phyloP scores from a whole-genome alignment of 768 basidiomycete species.

The Saitozyma sp. region DNA sequence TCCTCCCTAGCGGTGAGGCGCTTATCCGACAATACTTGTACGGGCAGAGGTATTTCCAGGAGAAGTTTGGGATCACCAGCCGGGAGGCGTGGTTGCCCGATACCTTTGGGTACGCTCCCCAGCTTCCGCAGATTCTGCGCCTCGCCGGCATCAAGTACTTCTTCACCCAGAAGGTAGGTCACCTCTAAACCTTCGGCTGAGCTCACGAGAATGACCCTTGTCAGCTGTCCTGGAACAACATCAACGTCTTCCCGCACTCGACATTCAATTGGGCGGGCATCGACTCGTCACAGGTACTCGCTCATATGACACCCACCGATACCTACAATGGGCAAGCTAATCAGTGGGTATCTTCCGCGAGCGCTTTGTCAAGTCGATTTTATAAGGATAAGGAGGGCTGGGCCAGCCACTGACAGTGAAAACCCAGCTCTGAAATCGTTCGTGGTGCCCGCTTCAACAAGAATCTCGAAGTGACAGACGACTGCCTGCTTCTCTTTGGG shows the following conservation, averaged over 20 bases:
- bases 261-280: constrained; percentile 85
- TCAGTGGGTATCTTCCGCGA: too few relatives aligned
- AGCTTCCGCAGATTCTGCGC: constrained; percentile 81
- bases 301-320: constrained; percentile 93
- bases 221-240: constrained; percentile 19
- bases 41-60: constrained; percentile 80
- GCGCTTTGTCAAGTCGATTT: background rate
- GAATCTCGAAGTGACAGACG: too few relatives aligned
- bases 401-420: background rate
- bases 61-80: constrained; percentile 52
- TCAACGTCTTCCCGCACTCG: constrained; percentile 72
- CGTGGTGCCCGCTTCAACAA: too few relatives aligned
- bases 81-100: constrained; percentile 46
- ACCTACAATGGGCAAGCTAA: constrained; percentile 64
- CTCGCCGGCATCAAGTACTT: constrained; percentile 56
- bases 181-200: constrained; percentile 76
- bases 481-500: constrained; percentile 60
- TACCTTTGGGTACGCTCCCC: constrained; percentile 67
- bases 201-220: background rate
- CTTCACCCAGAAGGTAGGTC: constrained; percentile 69
- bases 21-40: constrained; percentile 83
- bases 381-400: background rate
- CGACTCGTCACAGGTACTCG: constrained; percentile 86
- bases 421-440: constrained; percentile 60
- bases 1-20: constrained; percentile 91